Evolutionary conservation across 768 basidiomycete genomes (phyloP).

Genomic region (Dentipellis sp.): DNA sequence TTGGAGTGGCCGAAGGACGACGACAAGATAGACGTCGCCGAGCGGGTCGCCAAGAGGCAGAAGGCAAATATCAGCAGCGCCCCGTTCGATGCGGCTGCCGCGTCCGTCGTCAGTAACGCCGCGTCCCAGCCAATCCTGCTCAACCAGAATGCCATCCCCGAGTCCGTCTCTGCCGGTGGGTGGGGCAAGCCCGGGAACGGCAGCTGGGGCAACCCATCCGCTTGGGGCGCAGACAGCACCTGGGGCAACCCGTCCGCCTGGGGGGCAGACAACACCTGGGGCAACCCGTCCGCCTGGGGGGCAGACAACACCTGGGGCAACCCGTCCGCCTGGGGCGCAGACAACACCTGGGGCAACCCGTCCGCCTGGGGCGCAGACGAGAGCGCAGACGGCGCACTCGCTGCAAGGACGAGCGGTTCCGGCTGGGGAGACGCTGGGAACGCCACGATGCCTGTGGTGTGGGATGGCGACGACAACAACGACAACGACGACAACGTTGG

Average conservation of each 20-base stretch:
- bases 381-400: not conserved
- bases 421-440: not conserved
- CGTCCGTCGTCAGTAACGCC: not conserved
- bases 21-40: conserved; percentile 4
- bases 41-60: not conserved
- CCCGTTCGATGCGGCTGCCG: conserved; percentile 2
- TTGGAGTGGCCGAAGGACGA: conserved; percentile 19
- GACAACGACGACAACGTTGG: not conserved
- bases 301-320: too few relatives aligned
- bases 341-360: too few relatives aligned
- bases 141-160: not conserved
- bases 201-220: not conserved
- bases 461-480: not conserved
- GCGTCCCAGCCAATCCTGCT: not conserved
- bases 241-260: too few relatives aligned
- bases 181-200: not conserved
- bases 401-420: conserved; percentile 6
- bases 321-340: too few relatives aligned
- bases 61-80: not conserved
- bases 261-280: too few relatives aligned
- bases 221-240: not conserved
- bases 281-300: too few relatives aligned
- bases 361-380: too few relatives aligned
- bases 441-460: not conserved
- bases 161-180: not conserved